Base-by-base conservation (phyloP, 2,329 filamentous ascomycete species). In the Clonostachys solani region DNA sequence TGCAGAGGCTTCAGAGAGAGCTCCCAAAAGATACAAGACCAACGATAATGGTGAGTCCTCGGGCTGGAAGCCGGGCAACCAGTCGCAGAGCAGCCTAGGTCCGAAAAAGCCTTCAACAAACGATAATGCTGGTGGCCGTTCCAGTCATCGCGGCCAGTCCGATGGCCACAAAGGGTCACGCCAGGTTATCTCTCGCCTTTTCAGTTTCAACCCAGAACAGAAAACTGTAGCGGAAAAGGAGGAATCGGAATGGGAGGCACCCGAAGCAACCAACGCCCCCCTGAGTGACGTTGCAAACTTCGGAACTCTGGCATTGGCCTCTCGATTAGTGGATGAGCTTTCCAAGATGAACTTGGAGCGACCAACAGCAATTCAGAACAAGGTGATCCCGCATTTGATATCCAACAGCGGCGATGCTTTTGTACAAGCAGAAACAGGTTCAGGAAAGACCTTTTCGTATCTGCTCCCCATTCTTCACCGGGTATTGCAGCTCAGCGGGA, bases 371-470 rank as follows among this genome's bases (percentile, higher is more conserved):
- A 96, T 99, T 61, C 94, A 99, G 68, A 92, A 92, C 57, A 89
- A 89, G 51, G 87, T 92, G 1, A 85, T 99, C 37, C 78, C 87
- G 40, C 85, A 94, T 56, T 71, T 99, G 51, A 68, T 95, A 41
- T 84, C 84, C 40, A 85, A 87, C 46, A 87, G 95, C 56, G 84
- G 81, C 42, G 94, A 99, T 71, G 92, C 92, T 3, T 99, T 99
- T 59, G 86, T 99, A 34, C 94, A 97, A 64, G 95, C 94, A 4
- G 87, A 99, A 69, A 99, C 94, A 0, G 94, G 94, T 56, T 99
- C 94, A 0, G 94, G 94, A 69, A 99, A 99, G 71, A 99, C 94
- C 0, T 71, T 99, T 50, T 89, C 94, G n/a, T 99, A 99, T 63
- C 77, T 99, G 5, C 72, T 99, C 7, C 94, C 94, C 2, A 87